These are phyloP conservation scores for Fonsecaea pugnacius DNA, from an alignment of 2,329 filamentous ascomycete genomes.

Conservation along the genomic window DNA sequence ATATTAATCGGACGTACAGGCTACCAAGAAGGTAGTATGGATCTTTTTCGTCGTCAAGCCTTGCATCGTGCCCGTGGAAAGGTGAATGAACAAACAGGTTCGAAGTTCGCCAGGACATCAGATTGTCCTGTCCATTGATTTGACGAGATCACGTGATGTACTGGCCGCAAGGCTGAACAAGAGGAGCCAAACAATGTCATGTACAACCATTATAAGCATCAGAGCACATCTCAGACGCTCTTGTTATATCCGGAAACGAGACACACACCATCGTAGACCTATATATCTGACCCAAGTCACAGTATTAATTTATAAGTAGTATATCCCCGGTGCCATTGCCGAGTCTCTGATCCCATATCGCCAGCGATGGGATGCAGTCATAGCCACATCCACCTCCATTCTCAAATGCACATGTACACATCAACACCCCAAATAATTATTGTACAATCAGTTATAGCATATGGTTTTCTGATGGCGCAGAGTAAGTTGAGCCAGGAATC, in stretches of 20 bases:
- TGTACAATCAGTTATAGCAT: constrained; percentile 7
- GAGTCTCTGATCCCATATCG: constrained; percentile 14
- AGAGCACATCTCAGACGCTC: background rate
- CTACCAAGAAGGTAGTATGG: background rate
- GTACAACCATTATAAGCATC: background rate
- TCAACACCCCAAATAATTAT: constrained; percentile 17
- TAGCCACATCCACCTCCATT: constrained; percentile 3
- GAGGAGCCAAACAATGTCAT: background rate
- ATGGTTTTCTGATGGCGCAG: background rate
- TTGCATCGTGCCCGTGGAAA: background rate
- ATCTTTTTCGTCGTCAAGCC: background rate
- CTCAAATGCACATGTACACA: constrained; percentile 12
- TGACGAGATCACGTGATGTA: background rate
- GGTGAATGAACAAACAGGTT: background rate
- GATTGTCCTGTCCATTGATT: background rate
- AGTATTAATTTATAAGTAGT: constrained; percentile 1
- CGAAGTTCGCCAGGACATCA: background rate
- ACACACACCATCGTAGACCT: background rate
- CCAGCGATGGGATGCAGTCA: constrained; percentile 13
- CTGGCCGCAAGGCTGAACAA: background rate
- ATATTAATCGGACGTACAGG: background rate
- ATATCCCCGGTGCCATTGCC: background rate
- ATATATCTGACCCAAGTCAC: background rate
- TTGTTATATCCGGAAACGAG: background rate
- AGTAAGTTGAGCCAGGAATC: background rate